phyloP scores from a whole-genome alignment of 257 asterid genomes.

The Przewalskia tangutica region DNA sequence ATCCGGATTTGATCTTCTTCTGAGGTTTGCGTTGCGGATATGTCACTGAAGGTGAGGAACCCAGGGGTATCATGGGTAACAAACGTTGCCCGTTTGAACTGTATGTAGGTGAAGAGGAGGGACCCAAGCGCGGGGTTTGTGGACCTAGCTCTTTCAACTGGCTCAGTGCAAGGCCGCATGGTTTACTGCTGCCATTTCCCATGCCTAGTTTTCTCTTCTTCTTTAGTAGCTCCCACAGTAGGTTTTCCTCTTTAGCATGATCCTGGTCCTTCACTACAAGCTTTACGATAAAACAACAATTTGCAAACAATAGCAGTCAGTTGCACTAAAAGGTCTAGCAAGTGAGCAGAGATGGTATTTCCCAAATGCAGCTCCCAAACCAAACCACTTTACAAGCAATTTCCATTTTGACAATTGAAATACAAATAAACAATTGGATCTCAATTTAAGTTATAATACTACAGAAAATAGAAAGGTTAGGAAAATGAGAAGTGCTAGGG shows the following conservation, averaged over 20 bases:
- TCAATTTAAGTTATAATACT: background rate
- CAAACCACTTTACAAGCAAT: background rate
- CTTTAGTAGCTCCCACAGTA: slow-evolving; percentile 49
- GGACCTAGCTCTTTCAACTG: slow-evolving; percentile 18
- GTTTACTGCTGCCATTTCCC: slow-evolving; percentile 20
- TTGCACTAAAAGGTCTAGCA: background rate
- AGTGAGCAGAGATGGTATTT: background rate
- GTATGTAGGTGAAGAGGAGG: slow-evolving; percentile 5
- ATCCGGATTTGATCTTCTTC: slow-evolving; percentile 25
- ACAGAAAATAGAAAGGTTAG: background rate
- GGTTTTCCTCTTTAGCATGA: slow-evolving; percentile 39
- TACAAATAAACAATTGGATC: background rate
- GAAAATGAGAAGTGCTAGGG: background rate
- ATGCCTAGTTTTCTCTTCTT: slow-evolving; percentile 45
- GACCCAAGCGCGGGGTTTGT: slow-evolving; percentile 17
- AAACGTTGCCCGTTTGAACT: background rate
- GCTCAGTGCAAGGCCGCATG: slow-evolving; percentile 15
- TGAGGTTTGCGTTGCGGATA: background rate
- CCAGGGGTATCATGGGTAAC: slow-evolving; percentile 22
- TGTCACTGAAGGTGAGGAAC: slow-evolving; percentile 43
- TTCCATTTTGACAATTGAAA: background rate
- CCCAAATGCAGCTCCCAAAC: background rate
- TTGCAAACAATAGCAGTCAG: background rate
- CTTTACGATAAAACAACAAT: slow-evolving; percentile 8
- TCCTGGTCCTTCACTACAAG: slow-evolving; percentile 18